Base-by-base conservation (phyloP, 2,329 filamentous ascomycete genomes). In the Aspergillus chevalieri region DNA sequence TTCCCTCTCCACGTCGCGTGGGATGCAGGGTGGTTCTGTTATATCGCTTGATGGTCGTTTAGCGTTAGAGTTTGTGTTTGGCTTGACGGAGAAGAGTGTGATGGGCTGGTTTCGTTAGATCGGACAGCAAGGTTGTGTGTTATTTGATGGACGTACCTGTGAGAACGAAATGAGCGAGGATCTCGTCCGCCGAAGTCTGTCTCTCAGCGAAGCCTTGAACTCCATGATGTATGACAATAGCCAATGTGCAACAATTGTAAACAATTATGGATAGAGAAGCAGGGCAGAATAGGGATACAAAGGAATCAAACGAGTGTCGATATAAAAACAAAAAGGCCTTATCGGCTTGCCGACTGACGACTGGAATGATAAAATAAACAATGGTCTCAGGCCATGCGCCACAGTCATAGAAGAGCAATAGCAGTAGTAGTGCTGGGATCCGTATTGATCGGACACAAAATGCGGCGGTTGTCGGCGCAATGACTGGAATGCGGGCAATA, bases 1-100 rank as follows among this genome's bases (percentile, higher is more conserved):
- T 42, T 71, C 59, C 2, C 54, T 60, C 47, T 71, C 68, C 4
- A 70, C 44, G 19, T 66, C 60, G 6, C 60, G 58, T 2, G 60
- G 53, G 12, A 73, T 58, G 2, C 60, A 47, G 51, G 65, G 69
- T 21, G 69, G 64, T 10, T 64, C 56, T 17, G 71, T 63, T 19
- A 70, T 49, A 3, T 66, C 62, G 2, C 67, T 66, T 3, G 52
- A 48, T 4, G 67, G 64, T 22, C 60, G 56, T 15, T 41, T 41
- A 2, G 15, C 4, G 17, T 38, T 12, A 9, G 10, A 30, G 26
- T 30, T 12, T 30, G 26, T 4, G 26, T 30, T 30, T 30, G 26
- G 10, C 10, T 30, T 30, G 10, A 30, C 26, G 9, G 26, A 28
- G 1, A 30, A 30, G 26, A 30, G 9, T 12, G 26, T 30, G 9